Conservation (phyloP, 306 rosid species). For the Abrus pulchellus region DNA sequence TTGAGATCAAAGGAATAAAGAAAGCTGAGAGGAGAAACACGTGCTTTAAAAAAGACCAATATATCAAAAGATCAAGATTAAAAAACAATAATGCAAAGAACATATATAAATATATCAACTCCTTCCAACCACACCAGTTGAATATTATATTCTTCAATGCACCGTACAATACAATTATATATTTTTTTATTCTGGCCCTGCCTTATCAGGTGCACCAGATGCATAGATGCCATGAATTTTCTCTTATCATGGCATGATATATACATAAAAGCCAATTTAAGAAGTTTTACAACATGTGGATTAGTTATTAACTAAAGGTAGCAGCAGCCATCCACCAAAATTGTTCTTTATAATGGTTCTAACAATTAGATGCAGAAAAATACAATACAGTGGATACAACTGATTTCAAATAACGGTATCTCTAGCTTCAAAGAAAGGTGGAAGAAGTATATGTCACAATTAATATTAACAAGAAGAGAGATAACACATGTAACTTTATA, state of each 20-base stretch:
- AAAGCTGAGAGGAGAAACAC: background rate
- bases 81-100: constrained; percentile 1
- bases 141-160: background rate
- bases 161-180: background rate
- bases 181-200: background rate
- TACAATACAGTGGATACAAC: background rate
- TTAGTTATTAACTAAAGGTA: constrained; percentile 12
- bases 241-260: background rate
- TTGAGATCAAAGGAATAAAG: background rate
- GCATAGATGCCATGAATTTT: background rate
- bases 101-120: background rate
- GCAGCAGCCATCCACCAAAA: background rate
- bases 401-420: background rate
- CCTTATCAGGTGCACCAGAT: background rate
- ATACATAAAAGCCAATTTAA: background rate
- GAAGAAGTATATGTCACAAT: background rate
- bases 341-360: background rate
- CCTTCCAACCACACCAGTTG: background rate
- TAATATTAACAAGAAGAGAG: background rate
- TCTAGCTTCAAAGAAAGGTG: background rate
- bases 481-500: background rate
- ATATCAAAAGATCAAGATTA: background rate
- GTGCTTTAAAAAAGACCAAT: background rate
- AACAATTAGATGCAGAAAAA: background rate
- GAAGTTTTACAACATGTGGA: background rate